These are phyloP conservation scores for Luvunga scandens DNA, from an alignment of 345 rosid species.

Conservation along the genomic window DNA sequence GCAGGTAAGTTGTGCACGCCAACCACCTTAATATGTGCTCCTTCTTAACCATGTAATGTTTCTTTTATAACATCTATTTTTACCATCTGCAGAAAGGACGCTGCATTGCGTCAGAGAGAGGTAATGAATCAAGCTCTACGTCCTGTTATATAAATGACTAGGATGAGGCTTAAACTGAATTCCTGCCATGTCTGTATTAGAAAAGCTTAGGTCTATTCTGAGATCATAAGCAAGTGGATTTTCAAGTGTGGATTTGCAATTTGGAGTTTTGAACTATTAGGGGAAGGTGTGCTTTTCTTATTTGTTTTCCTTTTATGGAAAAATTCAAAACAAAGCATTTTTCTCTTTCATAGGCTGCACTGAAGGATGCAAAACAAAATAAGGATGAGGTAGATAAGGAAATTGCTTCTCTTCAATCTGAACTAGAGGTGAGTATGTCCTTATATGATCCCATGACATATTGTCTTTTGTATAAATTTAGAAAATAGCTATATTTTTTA, in stretches of 20 bases:
- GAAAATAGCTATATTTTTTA: not conserved
- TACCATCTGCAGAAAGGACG: conserved; percentile 77
- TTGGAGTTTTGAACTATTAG: not conserved
- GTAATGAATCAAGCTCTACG: conserved; percentile 31
- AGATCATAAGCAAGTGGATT: not conserved
- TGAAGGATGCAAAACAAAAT: conserved; percentile 74
- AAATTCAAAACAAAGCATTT: not conserved
- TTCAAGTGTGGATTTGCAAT: not conserved
- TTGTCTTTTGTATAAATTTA: not conserved
- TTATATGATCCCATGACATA: not conserved
- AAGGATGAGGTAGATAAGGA: conserved; percentile 61
- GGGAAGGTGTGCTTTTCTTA: not conserved
- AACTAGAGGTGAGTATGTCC: conserved; percentile 58
- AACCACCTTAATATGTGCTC: not conserved
- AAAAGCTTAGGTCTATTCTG: not conserved
- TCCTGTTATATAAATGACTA: conserved; percentile 6
- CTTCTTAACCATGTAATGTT: conserved; percentile 1
- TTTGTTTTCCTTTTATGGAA: conserved; percentile 1
- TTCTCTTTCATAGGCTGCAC: conserved; percentile 61
- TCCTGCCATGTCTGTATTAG: not conserved
- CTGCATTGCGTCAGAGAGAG: conserved; percentile 95
- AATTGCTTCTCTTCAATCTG: conserved; percentile 58
- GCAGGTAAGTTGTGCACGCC: conserved; percentile 48
- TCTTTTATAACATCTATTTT: conserved; percentile 18
- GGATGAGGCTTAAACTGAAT: conserved; percentile 10